These are phyloP conservation scores for Fusarium marasasianum DNA, from an alignment of 2,329 filamentous ascomycete genomes.

Conservation along the genomic window DNA sequence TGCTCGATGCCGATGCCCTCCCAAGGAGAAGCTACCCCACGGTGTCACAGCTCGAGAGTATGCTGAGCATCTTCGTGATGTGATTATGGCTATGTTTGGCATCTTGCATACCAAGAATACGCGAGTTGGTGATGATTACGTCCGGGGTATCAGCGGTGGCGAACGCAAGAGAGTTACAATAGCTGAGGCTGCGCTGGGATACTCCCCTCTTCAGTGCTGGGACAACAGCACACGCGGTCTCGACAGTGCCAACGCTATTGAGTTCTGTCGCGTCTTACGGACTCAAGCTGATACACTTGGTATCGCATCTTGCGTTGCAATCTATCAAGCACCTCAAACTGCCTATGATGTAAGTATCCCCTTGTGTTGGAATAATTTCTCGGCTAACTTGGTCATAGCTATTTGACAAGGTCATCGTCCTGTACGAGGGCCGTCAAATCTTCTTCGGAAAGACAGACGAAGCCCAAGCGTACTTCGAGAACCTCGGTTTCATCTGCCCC, in stretches of 20 bases:
- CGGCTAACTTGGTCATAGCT: slow-evolving; percentile 35
- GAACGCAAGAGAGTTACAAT: slow-evolving; percentile 56
- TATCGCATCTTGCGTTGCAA: slow-evolving; percentile 66
- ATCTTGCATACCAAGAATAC: slow-evolving; percentile 75
- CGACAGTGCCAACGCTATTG: slow-evolving; percentile 70
- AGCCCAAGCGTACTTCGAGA: slow-evolving; percentile 40
- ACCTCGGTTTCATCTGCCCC: slow-evolving; percentile 65
- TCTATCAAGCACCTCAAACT: slow-evolving; percentile 67
- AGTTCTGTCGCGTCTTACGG: slow-evolving; percentile 71
- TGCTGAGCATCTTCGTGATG: slow-evolving; percentile 69
- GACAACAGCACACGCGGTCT: slow-evolving; percentile 74
- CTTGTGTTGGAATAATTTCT: too few species aligned
- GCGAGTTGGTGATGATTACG: slow-evolving; percentile 73
- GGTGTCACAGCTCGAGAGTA: slow-evolving; percentile 62
- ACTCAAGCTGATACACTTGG: slow-evolving; percentile 68
- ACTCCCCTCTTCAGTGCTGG: slow-evolving; percentile 71
- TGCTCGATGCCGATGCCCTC: slow-evolving; percentile 70
- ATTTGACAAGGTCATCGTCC: slow-evolving; percentile 74
- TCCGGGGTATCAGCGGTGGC: slow-evolving; percentile 64
- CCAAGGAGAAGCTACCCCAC: slow-evolving; percentile 59
- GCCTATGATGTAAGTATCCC: slow-evolving; percentile 37
- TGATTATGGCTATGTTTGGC: slow-evolving; percentile 76
- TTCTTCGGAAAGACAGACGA: slow-evolving; percentile 48
- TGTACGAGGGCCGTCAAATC: slow-evolving; percentile 74
- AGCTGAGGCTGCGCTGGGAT: slow-evolving; percentile 44